phyloP scores from a whole-genome alignment of 2,329 filamentous ascomycete species.

The Ascochyta clinopodiicola region DNA sequence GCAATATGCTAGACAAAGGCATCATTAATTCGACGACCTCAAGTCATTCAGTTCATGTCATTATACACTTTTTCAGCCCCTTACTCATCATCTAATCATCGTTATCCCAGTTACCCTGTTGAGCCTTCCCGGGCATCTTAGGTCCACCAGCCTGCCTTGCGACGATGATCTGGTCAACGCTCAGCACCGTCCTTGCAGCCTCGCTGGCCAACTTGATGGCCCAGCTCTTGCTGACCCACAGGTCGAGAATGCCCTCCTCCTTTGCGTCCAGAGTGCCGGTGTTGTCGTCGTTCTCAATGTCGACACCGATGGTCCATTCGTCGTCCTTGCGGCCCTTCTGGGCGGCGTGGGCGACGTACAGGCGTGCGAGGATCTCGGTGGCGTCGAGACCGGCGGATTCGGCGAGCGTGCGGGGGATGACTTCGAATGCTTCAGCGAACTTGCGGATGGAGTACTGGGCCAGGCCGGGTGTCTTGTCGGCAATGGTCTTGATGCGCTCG shows the following conservation, averaged over 20 bases:
- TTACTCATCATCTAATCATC: slow-evolving; percentile 51
- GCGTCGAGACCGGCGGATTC: slow-evolving; percentile 96
- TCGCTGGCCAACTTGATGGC: slow-evolving; percentile 97
- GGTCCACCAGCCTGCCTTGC: slow-evolving; percentile 96
- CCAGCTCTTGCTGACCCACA: slow-evolving; percentile 92
- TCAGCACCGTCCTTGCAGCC: slow-evolving; percentile 89
- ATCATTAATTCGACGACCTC: neutral
- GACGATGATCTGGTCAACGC: slow-evolving; percentile 98
- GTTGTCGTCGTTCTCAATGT: slow-evolving; percentile 86
- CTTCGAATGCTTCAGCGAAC: slow-evolving; percentile 96
- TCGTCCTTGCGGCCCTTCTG: slow-evolving; percentile 61
- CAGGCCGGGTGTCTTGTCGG: slow-evolving; percentile 90
- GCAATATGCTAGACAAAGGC: neutral
- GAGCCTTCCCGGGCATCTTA: slow-evolving; percentile 92
- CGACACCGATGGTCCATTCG: slow-evolving; percentile 90
- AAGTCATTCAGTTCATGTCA: slow-evolving; percentile 7
- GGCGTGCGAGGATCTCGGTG: slow-evolving; percentile 89
- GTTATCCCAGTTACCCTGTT: slow-evolving; percentile 72
- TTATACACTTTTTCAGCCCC: slow-evolving; percentile 4
- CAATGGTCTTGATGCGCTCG: slow-evolving; percentile 87
- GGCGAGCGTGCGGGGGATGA: slow-evolving; percentile 89
- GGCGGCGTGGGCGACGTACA: slow-evolving; percentile 89
- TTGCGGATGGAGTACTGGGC: slow-evolving; percentile 97
- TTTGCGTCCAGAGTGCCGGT: slow-evolving; percentile 85
- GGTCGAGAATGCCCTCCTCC: slow-evolving; percentile 87